These are phyloP conservation scores for Cladophialophora yegresii DNA, from an alignment of 2,329 filamentous ascomycete species.

Conservation along the genomic window DNA sequence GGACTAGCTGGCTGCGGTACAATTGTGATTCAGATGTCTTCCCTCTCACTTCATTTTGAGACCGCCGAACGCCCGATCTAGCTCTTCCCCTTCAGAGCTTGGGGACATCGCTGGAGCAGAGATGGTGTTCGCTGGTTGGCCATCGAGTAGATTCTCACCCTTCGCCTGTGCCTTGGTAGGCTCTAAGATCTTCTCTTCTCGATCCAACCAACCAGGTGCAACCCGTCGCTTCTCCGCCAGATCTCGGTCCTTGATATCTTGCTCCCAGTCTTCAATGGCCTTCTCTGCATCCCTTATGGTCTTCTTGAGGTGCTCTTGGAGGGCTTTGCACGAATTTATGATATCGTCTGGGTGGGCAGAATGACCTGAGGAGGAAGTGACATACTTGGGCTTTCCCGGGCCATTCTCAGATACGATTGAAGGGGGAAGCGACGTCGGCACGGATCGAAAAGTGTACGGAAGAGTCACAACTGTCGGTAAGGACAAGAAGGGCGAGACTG, in stretches of 20 bases:
- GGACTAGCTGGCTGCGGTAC: slow-evolving; percentile 18
- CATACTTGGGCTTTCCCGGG: slow-evolving; percentile 65
- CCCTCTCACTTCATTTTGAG: slow-evolving; percentile 47
- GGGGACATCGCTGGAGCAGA: slow-evolving; percentile 47
- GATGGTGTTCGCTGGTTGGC: slow-evolving; percentile 37
- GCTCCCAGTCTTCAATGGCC: slow-evolving; percentile 70
- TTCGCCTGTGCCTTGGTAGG: slow-evolving; percentile 43
- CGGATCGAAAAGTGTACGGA: slow-evolving; percentile 90
- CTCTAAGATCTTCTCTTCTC: slow-evolving; percentile 61
- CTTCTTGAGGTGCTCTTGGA: slow-evolving; percentile 73
- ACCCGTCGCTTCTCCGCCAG: slow-evolving; percentile 64
- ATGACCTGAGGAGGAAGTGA: slow-evolving; percentile 75
- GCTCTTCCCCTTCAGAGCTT: slow-evolving; percentile 53
- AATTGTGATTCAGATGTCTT: background rate
- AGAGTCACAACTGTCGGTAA: slow-evolving; percentile 87
- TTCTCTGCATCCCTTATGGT: slow-evolving; percentile 68
- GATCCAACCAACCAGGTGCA: slow-evolving; percentile 66
- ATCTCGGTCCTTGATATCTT: slow-evolving; percentile 60
- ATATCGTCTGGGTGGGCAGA: slow-evolving; percentile 87
- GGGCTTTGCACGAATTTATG: slow-evolving; percentile 73
- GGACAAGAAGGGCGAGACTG: slow-evolving; percentile 89
- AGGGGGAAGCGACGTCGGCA: slow-evolving; percentile 81
- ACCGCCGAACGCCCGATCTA: slow-evolving; percentile 57
- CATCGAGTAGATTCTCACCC: slow-evolving; percentile 43
- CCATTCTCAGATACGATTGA: slow-evolving; percentile 60